Conservation (phyloP, 2,329 filamentous ascomycete genomes). For the Penicillium sp. region DNA sequence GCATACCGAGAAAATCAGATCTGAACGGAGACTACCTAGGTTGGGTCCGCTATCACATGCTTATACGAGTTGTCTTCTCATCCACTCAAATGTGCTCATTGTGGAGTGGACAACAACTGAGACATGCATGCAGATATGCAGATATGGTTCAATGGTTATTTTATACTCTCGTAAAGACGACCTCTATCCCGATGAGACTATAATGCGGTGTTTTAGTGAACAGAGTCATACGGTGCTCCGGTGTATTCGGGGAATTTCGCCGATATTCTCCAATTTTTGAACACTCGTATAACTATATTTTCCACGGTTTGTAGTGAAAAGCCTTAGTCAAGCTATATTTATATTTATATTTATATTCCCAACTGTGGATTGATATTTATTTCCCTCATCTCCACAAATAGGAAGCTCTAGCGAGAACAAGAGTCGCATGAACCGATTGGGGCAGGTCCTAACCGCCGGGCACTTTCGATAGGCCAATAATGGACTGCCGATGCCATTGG, state of each 20-base stretch:
- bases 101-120: not conserved
- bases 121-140: not conserved
- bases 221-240: not conserved
- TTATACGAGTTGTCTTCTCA: not conserved
- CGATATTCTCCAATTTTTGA: not conserved
- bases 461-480: not conserved
- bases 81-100: not conserved
- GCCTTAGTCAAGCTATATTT: not conserved
- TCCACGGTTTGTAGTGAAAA: not conserved
- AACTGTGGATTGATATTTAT: not conserved
- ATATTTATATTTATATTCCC: not conserved
- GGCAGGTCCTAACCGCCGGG: constrained; percentile 9
- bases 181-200: not conserved
- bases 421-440: not conserved
- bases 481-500: not conserved
- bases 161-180: not conserved
- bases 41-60: not conserved
- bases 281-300: not conserved
- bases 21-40: not conserved
- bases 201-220: not conserved
- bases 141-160: not conserved
- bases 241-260: not conserved
- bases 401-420: not conserved
- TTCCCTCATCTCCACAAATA: not conserved
- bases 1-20: not conserved